phyloP scores from a whole-genome alignment of 2,329 filamentous ascomycete genomes.

The Blumeriella jaapii region DNA sequence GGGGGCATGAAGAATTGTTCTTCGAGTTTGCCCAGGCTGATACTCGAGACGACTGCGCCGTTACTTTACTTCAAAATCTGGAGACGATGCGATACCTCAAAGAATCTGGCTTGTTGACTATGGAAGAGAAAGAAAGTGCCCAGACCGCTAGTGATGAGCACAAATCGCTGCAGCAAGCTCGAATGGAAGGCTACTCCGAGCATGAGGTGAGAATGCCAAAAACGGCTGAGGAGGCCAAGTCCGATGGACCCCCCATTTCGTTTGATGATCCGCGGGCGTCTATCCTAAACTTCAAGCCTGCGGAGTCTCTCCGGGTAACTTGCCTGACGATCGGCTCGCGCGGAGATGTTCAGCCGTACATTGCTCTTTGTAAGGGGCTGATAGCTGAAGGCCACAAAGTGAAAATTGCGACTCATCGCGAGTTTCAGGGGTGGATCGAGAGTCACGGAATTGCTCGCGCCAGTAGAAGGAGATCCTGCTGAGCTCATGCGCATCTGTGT shows the following conservation, averaged over 20 bases:
- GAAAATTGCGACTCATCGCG: slow-evolving; percentile 81
- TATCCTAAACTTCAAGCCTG: slow-evolving; percentile 82
- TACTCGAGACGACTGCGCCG: slow-evolving; percentile 75
- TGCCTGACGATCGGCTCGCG: slow-evolving; percentile 93
- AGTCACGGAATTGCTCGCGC: slow-evolving; percentile 80
- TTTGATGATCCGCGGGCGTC: slow-evolving; percentile 87
- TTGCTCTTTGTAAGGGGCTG: slow-evolving; percentile 85
- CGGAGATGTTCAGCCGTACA: slow-evolving; percentile 95
- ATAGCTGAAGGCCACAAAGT: slow-evolving; percentile 77
- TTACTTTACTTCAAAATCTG: slow-evolving; percentile 67
- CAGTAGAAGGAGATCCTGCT: slow-evolving; percentile 80
- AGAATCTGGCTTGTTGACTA: slow-evolving; percentile 55
- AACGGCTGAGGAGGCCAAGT: slow-evolving; percentile 32
- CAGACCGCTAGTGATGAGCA: slow-evolving; percentile 71
- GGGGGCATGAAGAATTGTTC: slow-evolving; percentile 89
- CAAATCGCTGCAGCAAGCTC: slow-evolving; percentile 65
- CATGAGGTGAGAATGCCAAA: slow-evolving; percentile 41
- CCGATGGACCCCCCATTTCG: slow-evolving; percentile 60
- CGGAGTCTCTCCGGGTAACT: slow-evolving; percentile 68
- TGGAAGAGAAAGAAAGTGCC: slow-evolving; percentile 58
- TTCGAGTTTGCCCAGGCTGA: slow-evolving; percentile 80
- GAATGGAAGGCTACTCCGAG: slow-evolving; percentile 40
- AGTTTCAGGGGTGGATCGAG: slow-evolving; percentile 83
- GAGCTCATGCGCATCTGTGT: slow-evolving; percentile 95
- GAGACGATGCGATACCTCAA: slow-evolving; percentile 60